Evolutionary conservation across 768 basidiomycete genomes (phyloP).

Genomic region (Podaxis sp.): DNA sequence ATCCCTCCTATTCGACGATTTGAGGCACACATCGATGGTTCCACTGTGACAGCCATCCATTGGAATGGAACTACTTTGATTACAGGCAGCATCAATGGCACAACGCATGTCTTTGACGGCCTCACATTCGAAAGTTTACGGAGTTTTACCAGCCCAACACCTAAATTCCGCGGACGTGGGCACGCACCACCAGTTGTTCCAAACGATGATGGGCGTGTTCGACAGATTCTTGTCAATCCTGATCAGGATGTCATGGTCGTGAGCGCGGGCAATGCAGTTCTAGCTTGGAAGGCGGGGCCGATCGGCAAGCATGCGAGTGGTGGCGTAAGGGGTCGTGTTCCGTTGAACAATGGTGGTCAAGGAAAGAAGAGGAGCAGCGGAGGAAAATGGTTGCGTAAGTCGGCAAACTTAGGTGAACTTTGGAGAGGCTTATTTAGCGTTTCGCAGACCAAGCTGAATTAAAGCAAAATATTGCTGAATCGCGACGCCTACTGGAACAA

Average conservation of each 20-base stretch:
- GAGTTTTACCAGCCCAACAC: conserved; percentile 49
- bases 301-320: conserved; percentile 29
- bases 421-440: conserved; percentile 12
- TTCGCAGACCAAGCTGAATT: conserved; percentile 62
- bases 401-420: not conserved
- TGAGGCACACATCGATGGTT: conserved; percentile 63
- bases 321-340: conserved; percentile 33
- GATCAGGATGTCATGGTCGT: conserved; percentile 58
- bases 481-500: conserved; percentile 47
- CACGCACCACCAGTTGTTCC: conserved; percentile 22
- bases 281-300: conserved; percentile 67
- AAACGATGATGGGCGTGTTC: conserved; percentile 43
- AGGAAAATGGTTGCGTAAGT: conserved; percentile 50
- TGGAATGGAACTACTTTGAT: conserved; percentile 61
- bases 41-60: conserved; percentile 58
- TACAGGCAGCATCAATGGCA: conserved; percentile 65
- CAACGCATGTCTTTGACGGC: conserved; percentile 62
- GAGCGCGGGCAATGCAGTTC: conserved; percentile 57
- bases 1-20: conserved; percentile 45
- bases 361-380: conserved; percentile 33
- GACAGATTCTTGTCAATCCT: conserved; percentile 55
- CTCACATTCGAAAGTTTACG: conserved; percentile 60
- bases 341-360: conserved; percentile 24
- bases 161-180: conserved; percentile 29
- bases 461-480: conserved; percentile 61